phyloP scores from a whole-genome alignment of 2,329 filamentous ascomycete genomes.

The Claviceps digitariae region DNA sequence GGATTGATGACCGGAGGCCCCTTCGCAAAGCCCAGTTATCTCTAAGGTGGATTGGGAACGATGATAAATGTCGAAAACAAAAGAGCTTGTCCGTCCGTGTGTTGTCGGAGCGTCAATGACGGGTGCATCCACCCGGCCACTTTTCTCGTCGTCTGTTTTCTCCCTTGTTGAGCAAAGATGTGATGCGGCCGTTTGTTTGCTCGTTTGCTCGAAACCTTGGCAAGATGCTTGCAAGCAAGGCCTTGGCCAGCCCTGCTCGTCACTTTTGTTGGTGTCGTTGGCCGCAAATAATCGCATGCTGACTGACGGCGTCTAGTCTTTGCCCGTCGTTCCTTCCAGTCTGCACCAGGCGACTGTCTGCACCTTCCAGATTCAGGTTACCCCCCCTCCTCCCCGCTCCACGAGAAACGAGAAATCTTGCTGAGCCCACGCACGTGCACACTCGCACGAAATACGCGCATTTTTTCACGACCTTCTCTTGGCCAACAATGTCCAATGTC shows the following conservation, averaged over 20 bases:
- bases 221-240: too few species aligned
- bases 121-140: not conserved
- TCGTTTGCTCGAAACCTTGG: not conserved
- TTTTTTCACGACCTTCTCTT: too few species aligned
- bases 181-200: not conserved
- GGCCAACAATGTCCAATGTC: too few species aligned
- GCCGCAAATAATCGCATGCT: too few species aligned
- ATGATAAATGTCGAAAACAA: not conserved
- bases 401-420: too few species aligned
- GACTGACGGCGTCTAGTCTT: too few species aligned
- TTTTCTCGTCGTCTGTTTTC: not conserved
- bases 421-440: too few species aligned
- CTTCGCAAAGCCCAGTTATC: not conserved
- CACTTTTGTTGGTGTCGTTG: too few species aligned
- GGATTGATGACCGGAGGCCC: not conserved
- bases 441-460: too few species aligned
- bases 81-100: not conserved
- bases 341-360: not conserved
- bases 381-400: too few species aligned
- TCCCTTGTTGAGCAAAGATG: too few species aligned
- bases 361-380: not conserved
- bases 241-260: too few species aligned
- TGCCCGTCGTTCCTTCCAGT: not conserved
- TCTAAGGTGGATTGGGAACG: not conserved
- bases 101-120: not conserved